Percentiles rank a stretch among this genome's conserved stretches.
Evolutionary conservation across 2,329 filamentous ascomycete genomes (phyloP).

Genomic region (Septoria linicola): DNA sequence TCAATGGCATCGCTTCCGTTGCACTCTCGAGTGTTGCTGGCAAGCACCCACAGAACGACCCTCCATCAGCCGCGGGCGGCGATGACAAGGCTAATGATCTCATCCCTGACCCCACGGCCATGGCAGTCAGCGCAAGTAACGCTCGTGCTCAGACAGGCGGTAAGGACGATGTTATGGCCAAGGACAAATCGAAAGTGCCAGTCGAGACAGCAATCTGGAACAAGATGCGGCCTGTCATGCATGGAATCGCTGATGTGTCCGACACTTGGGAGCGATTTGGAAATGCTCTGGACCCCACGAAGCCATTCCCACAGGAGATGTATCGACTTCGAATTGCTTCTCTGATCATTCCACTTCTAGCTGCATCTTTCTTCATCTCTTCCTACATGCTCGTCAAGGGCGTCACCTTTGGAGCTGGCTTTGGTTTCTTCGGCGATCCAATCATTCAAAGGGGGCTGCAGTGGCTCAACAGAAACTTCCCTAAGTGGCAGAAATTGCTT

Average conservation of each 20-base stretch:
- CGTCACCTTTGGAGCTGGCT: slow-evolving; percentile 65
- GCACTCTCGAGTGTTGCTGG: slow-evolving; percentile 73
- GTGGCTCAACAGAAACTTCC: slow-evolving; percentile 61
- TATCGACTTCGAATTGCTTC: slow-evolving; percentile 49
- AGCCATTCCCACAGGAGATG: slow-evolving; percentile 48
- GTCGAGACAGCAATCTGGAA: slow-evolving; percentile 76
- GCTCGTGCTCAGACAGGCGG: slow-evolving; percentile 56
- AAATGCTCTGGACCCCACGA: slow-evolving; percentile 54
- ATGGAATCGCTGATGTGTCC: slow-evolving; percentile 57
- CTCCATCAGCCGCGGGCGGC: slow-evolving; percentile 46
- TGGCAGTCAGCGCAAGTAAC: slow-evolving; percentile 55
- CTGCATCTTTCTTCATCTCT: slow-evolving; percentile 46
- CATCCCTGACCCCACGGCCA: slow-evolving; percentile 61
- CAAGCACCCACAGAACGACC: slow-evolving; percentile 69
- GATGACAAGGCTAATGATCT: slow-evolving; percentile 45
- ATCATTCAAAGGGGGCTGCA: slow-evolving; percentile 61
- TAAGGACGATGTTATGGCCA: slow-evolving; percentile 43
- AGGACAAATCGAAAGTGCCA: slow-evolving; percentile 77
- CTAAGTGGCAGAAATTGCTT: slow-evolving; percentile 72
- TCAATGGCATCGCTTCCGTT: slow-evolving; percentile 69
- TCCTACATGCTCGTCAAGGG: slow-evolving; percentile 60
- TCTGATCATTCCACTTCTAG: slow-evolving; percentile 46
- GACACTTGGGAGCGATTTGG: slow-evolving; percentile 65
- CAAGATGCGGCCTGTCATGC: slow-evolving; percentile 73
- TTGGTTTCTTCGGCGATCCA: slow-evolving; percentile 78